phyloP scores from a whole-genome alignment of 2,329 filamentous ascomycete species.

The Fusarium albosuccineum region DNA sequence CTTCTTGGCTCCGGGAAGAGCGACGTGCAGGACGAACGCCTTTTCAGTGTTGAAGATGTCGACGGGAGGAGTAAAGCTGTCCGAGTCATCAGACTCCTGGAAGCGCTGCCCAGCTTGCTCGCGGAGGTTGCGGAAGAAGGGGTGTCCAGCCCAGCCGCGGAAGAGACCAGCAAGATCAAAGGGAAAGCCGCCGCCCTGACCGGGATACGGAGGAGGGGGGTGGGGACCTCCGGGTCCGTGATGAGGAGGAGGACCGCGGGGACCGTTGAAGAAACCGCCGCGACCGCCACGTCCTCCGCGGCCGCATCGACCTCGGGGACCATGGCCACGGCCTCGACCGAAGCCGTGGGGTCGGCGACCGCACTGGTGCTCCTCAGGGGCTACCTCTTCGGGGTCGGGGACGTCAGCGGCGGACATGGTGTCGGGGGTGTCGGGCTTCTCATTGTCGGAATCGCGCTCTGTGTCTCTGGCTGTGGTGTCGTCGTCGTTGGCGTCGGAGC shows the following conservation, averaged over 20 bases:
- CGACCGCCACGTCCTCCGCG: slow-evolving; percentile 39
- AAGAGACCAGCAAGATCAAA: slow-evolving; percentile 58
- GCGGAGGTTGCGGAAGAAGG: slow-evolving; percentile 57
- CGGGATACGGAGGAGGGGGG: slow-evolving; percentile 30
- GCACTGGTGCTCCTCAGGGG: slow-evolving; percentile 49
- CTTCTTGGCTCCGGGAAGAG: slow-evolving; percentile 83
- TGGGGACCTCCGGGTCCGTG: slow-evolving; percentile 40
- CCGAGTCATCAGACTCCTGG: slow-evolving; percentile 29
- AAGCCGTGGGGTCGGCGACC: slow-evolving; percentile 36
- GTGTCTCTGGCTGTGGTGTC: slow-evolving; percentile 38
- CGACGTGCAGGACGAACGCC: slow-evolving; percentile 78
- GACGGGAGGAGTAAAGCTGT: slow-evolving; percentile 71
- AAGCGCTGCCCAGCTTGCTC: slow-evolving; percentile 51
- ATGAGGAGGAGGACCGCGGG: slow-evolving; percentile 29
- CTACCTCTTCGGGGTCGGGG: slow-evolving; percentile 51
- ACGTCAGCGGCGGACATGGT: slow-evolving; percentile 46
- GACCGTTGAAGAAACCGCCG: slow-evolving; percentile 36
- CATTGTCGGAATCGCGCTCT: slow-evolving; percentile 43
- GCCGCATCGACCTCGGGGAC: slow-evolving; percentile 39
- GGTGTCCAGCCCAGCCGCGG: slow-evolving; percentile 56
- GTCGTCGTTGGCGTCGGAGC: slow-evolving; percentile 42
- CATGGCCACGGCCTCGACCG: slow-evolving; percentile 40
- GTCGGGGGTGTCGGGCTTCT: slow-evolving; percentile 54
- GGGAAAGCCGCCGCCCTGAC: slow-evolving; percentile 29
- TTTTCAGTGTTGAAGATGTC: slow-evolving; percentile 80